phyloP scores from a whole-genome alignment of 305 asterid species.

The Fraxinus xanthoxyloides region DNA sequence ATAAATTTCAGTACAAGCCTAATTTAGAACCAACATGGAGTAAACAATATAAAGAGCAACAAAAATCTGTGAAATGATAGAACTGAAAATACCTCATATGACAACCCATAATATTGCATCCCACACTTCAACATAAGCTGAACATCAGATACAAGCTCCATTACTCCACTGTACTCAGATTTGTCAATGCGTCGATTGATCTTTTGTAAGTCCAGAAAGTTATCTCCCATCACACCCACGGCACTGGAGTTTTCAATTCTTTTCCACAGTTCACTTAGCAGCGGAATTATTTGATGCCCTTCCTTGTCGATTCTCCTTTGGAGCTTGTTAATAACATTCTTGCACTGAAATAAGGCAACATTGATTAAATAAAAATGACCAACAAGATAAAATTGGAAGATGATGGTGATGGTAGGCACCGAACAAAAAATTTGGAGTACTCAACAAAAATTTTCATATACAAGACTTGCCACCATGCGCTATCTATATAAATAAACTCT shows the following conservation, averaged over 20 bases:
- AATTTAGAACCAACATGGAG: not conserved
- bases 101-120: slow-evolving; percentile 68
- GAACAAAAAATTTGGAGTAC: not conserved
- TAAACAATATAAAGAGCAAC: not conserved
- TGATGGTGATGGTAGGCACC: not conserved
- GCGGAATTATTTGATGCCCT: slow-evolving; percentile 87
- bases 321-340: slow-evolving; percentile 74
- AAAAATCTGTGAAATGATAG: not conserved
- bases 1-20: not conserved
- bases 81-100: slow-evolving; percentile 66
- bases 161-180: slow-evolving; percentile 62
- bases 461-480: not conserved
- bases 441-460: not conserved
- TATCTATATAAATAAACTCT: not conserved
- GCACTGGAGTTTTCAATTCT: slow-evolving; percentile 62
- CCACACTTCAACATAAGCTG: slow-evolving; percentile 76
- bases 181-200: slow-evolving; percentile 70
- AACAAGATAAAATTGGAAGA: not conserved
- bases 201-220: slow-evolving; percentile 62
- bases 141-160: slow-evolving; percentile 84
- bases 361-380: slow-evolving; percentile 10
- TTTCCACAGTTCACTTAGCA: slow-evolving; percentile 90
- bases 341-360: slow-evolving; percentile 66
- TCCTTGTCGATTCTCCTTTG: slow-evolving; percentile 86
- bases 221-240: slow-evolving; percentile 49